Evolutionary conservation across 2,329 filamentous ascomycete species (phyloP).

Genomic region (Talaromyces albobiverticillius): DNA sequence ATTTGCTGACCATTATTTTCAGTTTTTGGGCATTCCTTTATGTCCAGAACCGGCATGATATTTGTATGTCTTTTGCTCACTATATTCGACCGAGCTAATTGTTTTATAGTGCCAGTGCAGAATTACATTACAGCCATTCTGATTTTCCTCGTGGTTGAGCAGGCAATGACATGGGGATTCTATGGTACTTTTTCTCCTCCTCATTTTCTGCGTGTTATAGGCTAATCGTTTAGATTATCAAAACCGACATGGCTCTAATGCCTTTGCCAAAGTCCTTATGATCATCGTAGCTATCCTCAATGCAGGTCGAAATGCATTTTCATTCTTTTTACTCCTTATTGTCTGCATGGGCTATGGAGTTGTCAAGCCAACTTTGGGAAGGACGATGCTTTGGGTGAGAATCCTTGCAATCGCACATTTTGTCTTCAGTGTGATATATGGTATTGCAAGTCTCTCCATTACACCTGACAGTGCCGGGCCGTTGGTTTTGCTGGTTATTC

Average conservation of each 20-base stretch:
- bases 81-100: neutral
- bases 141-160: conserved; percentile 89
- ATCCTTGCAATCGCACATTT: conserved; percentile 91
- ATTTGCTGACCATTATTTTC: conserved; percentile 20
- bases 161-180: conserved; percentile 98
- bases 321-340: conserved; percentile 95
- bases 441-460: conserved; percentile 81
- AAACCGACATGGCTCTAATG: conserved; percentile 82
- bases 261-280: conserved; percentile 79
- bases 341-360: conserved; percentile 99
- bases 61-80: conserved; percentile 51
- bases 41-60: conserved; percentile 89
- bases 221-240: conserved; percentile 66
- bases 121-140: conserved; percentile 99
- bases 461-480: conserved; percentile 87
- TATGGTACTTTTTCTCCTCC: too few species aligned
- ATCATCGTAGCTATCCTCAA: conserved; percentile 91
- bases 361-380: conserved; percentile 87
- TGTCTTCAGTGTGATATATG: conserved; percentile 89
- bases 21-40: conserved; percentile 94
- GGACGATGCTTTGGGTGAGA: conserved; percentile 91
- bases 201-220: too few species aligned
- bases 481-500: conserved; percentile 85
- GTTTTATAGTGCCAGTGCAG: conserved; percentile 73
- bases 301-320: conserved; percentile 93